Base-by-base conservation (phyloP, 768 basidiomycete genomes). In the Glaciozyma antarctica region DNA sequence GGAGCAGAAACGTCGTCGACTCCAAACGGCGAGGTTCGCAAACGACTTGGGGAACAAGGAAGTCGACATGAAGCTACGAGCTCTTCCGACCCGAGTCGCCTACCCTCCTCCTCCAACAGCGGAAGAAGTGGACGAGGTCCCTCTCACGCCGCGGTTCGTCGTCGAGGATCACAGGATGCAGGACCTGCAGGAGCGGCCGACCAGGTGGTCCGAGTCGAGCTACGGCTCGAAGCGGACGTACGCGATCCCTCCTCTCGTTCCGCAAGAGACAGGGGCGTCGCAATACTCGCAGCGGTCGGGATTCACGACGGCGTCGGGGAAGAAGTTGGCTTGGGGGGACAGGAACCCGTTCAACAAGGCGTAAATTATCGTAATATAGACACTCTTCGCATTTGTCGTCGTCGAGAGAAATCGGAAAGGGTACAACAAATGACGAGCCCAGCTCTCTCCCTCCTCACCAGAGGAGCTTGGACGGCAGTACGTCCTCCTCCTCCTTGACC, bases 1-100 rank as follows among this genome's bases (percentile, higher is more conserved):
- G 63, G 69, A 70, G 58, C 64, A 64, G 61, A 62, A 62, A 62
- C 38, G 58, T 28, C 55, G 51, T 52, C 30, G 55, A 10, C n/a
- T 41, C n/a, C 68, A 69, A 16, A 69, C 68, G 44, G 28, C 19
- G 6, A 34, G 48, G 5, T 69, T 69, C 24, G 68, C 68, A 16
- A 28, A 60, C 3, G 65, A 59, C 28, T 51, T 69, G 13, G 68
- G 65, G 5, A 34, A 63, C 21, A 66, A 69, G 38, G 65, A 69
- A 60, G 68, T 69, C 56, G 63, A 63, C 56, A 53, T 58, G 54
- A 69, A 69, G 49, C 62, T 69, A 16, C 58, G 60, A 4, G 60
- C 62, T 5, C 62, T 69, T 5, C 62, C 64, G 22, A 22, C 47
- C 38, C 49, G 49, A 12, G 38, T 69, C 60, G 64, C 68, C 28